Percentiles rank a stretch among this genome's conserved stretches.
Evolutionary conservation across 495 filamentous ascomycete genomes (phyloP).

Genomic region (Neurospora sp.): DNA sequence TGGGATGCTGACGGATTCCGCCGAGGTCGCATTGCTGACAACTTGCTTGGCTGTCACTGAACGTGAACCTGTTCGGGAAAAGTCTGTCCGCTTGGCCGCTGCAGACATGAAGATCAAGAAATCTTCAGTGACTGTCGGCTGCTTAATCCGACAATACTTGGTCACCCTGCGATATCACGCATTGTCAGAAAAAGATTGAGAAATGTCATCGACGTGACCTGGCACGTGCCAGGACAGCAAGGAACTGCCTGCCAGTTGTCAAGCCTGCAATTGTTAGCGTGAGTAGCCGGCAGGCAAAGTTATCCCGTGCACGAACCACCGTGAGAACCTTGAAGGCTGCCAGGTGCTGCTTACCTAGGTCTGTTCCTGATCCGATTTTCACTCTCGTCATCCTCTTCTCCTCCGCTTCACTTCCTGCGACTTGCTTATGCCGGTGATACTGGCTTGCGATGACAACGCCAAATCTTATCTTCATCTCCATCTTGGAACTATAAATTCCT

Average conservation of each 20-base stretch:
- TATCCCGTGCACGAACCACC: not conserved
- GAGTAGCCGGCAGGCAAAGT: not conserved
- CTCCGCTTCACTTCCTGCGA: not conserved
- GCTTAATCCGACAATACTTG: not conserved
- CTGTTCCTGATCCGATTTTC: too few relatives aligned
- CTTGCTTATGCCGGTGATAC: not conserved
- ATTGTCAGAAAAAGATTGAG: too few relatives aligned
- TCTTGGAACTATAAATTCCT: not conserved
- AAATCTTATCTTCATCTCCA: not conserved
- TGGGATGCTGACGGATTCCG: constrained; percentile 14
- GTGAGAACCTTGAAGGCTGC: not conserved
- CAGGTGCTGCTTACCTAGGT: not conserved
- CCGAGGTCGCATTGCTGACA: constrained; percentile 11
- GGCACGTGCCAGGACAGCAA: not conserved
- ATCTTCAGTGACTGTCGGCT: not conserved
- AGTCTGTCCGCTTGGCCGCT: not conserved
- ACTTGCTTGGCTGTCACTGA: not conserved
- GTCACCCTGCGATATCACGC: not conserved
- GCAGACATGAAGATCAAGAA: not conserved
- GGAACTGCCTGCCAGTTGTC: not conserved
- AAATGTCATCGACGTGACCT: not conserved
- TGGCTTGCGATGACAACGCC: not conserved
- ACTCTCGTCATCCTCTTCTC: not conserved
- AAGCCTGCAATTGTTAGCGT: not conserved
- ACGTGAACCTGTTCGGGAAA: not conserved